phyloP scores from a whole-genome alignment of 129 eudicot genomes.

The sunflower (Helianthus annuus) region DNA sequence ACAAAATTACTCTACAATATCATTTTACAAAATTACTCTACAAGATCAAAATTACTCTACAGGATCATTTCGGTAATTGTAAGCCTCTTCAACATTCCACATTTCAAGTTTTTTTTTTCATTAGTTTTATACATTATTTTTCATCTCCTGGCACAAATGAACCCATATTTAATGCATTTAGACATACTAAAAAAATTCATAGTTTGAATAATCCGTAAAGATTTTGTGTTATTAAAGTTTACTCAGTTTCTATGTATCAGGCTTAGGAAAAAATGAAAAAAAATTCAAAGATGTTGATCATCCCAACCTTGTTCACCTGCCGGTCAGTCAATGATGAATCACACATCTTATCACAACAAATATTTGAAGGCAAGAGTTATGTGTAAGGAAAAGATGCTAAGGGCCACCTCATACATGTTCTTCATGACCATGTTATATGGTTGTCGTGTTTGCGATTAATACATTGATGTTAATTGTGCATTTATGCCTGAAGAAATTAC shows the following conservation, averaged over 20 bases:
- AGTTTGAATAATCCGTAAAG: too few species aligned
- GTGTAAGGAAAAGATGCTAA: not conserved
- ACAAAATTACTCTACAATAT: too few species aligned
- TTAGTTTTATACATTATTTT: too few species aligned
- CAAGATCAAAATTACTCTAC: too few species aligned
- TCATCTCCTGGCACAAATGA: too few species aligned
- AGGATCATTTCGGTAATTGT: too few species aligned
- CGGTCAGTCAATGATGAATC: slow-evolving; percentile 4
- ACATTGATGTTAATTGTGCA: slow-evolving; percentile 6
- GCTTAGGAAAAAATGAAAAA: not conserved
- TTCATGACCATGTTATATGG: slow-evolving; percentile 1
- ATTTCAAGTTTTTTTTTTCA: too few species aligned
- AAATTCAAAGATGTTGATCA: slow-evolving; percentile 3
- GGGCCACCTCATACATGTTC: not conserved
- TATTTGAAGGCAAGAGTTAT: not conserved
- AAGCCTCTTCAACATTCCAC: too few species aligned
- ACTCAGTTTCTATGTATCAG: not conserved
- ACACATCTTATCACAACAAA: not conserved
- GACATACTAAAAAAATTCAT: too few species aligned
- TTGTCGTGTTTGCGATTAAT: not conserved
- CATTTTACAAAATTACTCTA: too few species aligned
- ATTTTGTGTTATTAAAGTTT: too few species aligned
- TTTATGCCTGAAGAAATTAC: not conserved
- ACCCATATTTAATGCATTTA: too few species aligned
- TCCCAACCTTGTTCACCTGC: slow-evolving; percentile 3